Percentiles rank a stretch among this genome's conserved stretches.
Evolutionary conservation across 1,139 yeast genomes (phyloP).

Genomic region (Meyerozyma guilliermondii): DNA sequence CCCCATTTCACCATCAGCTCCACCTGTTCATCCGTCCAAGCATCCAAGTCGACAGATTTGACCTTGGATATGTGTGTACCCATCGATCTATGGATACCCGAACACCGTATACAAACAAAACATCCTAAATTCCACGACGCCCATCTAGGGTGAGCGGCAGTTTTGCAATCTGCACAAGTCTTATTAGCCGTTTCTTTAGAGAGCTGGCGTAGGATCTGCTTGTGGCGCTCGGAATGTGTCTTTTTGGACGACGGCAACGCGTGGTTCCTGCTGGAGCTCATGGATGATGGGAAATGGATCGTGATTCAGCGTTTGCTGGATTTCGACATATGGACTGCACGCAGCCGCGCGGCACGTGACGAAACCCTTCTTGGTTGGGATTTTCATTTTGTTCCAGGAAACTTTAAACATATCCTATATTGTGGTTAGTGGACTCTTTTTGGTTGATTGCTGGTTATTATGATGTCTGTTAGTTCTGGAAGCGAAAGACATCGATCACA

Average conservation of each 20-base stretch:
- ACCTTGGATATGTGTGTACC: conserved; percentile 91
- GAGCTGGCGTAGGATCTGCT: conserved; percentile 65
- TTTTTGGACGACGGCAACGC: conserved; percentile 40
- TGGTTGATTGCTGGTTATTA: not conserved
- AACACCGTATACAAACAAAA: conserved; percentile 84
- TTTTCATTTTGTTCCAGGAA: not conserved
- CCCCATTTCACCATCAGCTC: conserved; percentile 85
- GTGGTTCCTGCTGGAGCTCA: conserved; percentile 11
- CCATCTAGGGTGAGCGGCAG: conserved; percentile 91
- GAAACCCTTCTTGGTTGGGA: not conserved
- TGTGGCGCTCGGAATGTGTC: conserved; percentile 50
- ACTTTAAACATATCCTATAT: not conserved
- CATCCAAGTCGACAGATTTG: conserved; percentile 87
- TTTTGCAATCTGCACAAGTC: conserved; percentile 88
- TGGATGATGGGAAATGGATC: conserved; percentile 2
- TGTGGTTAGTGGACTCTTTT: not conserved
- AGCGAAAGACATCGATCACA: conserved; percentile 5
- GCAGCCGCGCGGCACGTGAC: not conserved
- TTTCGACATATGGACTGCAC: not conserved
- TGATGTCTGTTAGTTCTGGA: not conserved
- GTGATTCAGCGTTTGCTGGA: not conserved
- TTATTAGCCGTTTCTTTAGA: conserved; percentile 73
- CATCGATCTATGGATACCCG: conserved; percentile 92
- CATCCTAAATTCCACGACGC: conserved; percentile 95
- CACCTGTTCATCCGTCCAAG: conserved; percentile 94